Base-by-base conservation (phyloP, 2,329 filamentous ascomycete genomes). In the Scedosporium minutisporum region DNA sequence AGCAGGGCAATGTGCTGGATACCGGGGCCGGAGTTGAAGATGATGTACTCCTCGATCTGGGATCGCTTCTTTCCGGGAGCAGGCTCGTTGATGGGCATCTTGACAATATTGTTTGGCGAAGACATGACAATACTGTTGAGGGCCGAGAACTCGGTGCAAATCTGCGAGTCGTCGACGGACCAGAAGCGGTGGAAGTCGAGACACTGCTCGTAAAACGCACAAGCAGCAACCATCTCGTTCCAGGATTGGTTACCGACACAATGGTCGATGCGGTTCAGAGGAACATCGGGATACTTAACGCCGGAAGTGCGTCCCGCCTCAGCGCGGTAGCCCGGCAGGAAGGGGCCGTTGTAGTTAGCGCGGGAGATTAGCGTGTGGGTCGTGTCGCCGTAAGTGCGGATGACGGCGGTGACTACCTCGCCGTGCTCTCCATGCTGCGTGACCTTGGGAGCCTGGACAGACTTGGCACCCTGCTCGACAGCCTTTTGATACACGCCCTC, bases 1-100 rank as follows among this genome's bases (percentile, higher is more conserved):
- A 88, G 86, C 18, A 97, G 84, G 12, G 93, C 93, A 67, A 97
- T 95, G 77, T 97, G 93, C 78, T 97, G 93, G 0, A 97, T 91
- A 57, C 93, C 93, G 0, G 93, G 80, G 1, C 93, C 93, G 60
- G 88, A 85, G 79, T 96, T 96, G 80, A 95, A 97, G 72, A 90
- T 82, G 67, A 97, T 87, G 72, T 88, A 93, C 78, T 97, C 93
- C 75, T 97, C 93, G 68, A 97, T 97, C 77, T 97, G 93, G 10
- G 87, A 91, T 75, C 91, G 90, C 77, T 91, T 93, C 79, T 95
- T 95, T 64, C 93, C 93, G 1, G 84, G 80, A 0, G 93, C 93
- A 1, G 93, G 93, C 78, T 97, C 93, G 80, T 97, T 97, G 83
- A 97, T 96, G 70, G 93, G 93, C 92, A 97, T 97, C 79, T 97